Conservation (phyloP, 306 rosid genomes). For the Sechiopsis laciniata region DNA sequence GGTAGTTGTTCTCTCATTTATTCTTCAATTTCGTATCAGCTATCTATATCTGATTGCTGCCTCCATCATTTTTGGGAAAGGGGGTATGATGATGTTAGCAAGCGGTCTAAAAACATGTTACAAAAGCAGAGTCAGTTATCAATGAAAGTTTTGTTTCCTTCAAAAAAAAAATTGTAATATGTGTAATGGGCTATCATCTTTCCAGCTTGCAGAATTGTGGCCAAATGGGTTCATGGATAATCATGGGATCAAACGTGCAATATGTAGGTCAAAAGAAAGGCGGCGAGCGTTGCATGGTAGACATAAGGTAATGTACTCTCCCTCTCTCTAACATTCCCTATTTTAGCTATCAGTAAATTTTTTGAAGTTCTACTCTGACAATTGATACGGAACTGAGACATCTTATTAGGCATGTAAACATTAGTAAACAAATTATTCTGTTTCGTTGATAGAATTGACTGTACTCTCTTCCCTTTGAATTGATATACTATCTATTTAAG, state of each 20-base stretch:
- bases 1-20: constrained; percentile 42
- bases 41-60: constrained; percentile 1
- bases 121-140: background rate
- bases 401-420: background rate
- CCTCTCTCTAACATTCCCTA: background rate
- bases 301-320: constrained; percentile 49
- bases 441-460: background rate
- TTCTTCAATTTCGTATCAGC: constrained; percentile 13
- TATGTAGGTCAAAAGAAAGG: constrained; percentile 88
- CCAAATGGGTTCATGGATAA: constrained; percentile 94
- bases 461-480: background rate
- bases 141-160: background rate
- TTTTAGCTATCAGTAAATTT: background rate
- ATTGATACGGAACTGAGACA: background rate
- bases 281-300: constrained; percentile 50
- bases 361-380: background rate
- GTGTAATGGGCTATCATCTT: constrained; percentile 16
- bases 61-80: background rate
- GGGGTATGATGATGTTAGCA: background rate
- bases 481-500: background rate
- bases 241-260: constrained; percentile 92
- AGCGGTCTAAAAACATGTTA: background rate
- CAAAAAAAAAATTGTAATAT: background rate
- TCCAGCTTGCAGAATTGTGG: constrained; percentile 90
- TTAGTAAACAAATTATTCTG: background rate